Evolutionary conservation across 208 protist species (phyloP), one percentile per base, ranked within the genome.

Genomic region (Trypanosoma grayi): DNA sequence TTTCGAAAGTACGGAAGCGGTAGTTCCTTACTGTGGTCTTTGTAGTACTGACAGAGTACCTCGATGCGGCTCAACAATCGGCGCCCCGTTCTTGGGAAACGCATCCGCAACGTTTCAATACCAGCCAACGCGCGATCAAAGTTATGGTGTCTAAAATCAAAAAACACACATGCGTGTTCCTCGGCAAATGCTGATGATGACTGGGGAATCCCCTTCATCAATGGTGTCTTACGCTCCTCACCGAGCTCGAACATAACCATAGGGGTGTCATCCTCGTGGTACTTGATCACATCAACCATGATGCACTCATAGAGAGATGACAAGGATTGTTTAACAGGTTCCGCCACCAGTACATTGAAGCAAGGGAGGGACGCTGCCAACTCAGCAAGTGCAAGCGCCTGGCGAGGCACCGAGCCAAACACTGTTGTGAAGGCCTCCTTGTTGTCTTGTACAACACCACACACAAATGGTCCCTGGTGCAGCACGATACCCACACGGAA

Each of bases 161-260:
- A 77, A 48, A 92, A 94, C 18, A 73, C 80, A 11, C 80, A 77
- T 16, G 84, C 77, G 66, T 92, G 90, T 46, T 82, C 67, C n/a
- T 84, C 54, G 7, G 78, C 70, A 60, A 92, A 90, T 24, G 60
- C 33, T 13, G 63, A 72, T 28, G 56, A 25, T 11, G 62, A 6
- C 3, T 54, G 20, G 22, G 52, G 53, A 2, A 41, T 47, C 11
- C 66, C 66, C 28, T 65, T 47, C 9, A 40, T 34, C 6, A 22
- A 30, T 22, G 39, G 31, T 41, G 44, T 22, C 25, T 53, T 70
- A 16, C 61, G 50, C 30, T 66, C 36, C 20, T 51, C 48, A 45
- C 73, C 61, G n/a, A 94, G 74, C 51, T 94, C 84, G 52, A 91
- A 94, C 28, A 94, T 73, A 28, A 85, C 71, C 50, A 94, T 70